These are phyloP conservation scores for Apiotrichum porosum DNA, from an alignment of 1,284 basidiomycete genomes.

Conservation along the genomic window DNA sequence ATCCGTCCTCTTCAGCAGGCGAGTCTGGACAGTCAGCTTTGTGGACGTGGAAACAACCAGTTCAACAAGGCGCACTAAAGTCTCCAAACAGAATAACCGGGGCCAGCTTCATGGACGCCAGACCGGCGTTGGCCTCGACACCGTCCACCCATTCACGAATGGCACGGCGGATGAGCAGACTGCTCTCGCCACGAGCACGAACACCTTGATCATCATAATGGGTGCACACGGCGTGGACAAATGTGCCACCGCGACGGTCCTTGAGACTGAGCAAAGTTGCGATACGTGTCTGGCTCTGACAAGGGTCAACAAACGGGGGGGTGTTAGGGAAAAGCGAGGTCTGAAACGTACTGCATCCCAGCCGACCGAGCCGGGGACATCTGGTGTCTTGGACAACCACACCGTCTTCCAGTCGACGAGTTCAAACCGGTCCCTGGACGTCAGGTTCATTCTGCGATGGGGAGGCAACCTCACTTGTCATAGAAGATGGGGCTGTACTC, in stretches of 20 bases:
- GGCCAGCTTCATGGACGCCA: neutral
- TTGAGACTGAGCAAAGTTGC: constrained; percentile 39
- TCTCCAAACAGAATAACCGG: constrained; percentile 42
- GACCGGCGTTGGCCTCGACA: constrained; percentile 13
- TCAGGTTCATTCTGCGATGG: too few species aligned
- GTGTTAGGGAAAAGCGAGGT: neutral
- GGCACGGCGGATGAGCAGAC: constrained; percentile 35
- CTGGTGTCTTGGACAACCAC: constrained; percentile 41
- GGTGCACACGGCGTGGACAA: constrained; percentile 44
- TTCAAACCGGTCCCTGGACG: constrained; percentile 8
- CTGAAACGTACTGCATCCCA: constrained; percentile 46
- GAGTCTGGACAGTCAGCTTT: too few species aligned
- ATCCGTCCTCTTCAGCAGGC: constrained; percentile 39
- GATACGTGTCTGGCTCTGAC: constrained; percentile 38
- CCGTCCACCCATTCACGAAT: constrained; percentile 28
- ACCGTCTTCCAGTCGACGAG: constrained; percentile 30
- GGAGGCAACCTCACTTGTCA: constrained; percentile 54
- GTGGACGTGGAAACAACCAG: too few species aligned
- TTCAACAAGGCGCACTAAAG: constrained; percentile 47
- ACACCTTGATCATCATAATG: constrained; percentile 45
- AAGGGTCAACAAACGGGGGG: neutral
- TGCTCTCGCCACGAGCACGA: constrained; percentile 33
- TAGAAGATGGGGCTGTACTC: constrained; percentile 65
- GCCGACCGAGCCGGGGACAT: constrained; percentile 35
- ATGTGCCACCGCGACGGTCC: constrained; percentile 2